Conservation (phyloP, 2,329 filamentous ascomycete species). For the Scytalidium sp. region DNA sequence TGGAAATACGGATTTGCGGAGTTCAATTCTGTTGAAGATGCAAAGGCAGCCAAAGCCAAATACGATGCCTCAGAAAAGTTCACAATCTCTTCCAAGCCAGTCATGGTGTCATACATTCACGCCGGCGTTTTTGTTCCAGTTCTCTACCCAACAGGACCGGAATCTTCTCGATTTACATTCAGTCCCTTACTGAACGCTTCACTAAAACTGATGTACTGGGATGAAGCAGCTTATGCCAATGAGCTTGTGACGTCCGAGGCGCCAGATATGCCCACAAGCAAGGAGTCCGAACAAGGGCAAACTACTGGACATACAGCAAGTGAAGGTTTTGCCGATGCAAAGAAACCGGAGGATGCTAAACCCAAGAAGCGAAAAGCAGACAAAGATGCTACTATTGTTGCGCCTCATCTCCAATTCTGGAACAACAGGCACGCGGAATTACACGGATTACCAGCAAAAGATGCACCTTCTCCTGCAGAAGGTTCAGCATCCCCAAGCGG, state of each 20-base stretch:
- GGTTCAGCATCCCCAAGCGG: constrained; percentile 9
- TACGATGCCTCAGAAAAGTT: constrained; percentile 72
- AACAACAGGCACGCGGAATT: constrained; percentile 67
- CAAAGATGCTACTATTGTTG: constrained; percentile 47
- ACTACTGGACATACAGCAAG: constrained; percentile 32
- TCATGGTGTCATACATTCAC: constrained; percentile 73
- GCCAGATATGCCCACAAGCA: constrained; percentile 38
- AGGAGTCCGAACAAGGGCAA: constrained; percentile 29
- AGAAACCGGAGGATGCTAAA: constrained; percentile 33
- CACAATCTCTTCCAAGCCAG: constrained; percentile 71
- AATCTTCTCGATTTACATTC: constrained; percentile 64
- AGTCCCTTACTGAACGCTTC: constrained; percentile 65
- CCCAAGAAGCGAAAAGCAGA: constrained; percentile 56
- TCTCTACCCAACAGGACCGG: constrained; percentile 51
- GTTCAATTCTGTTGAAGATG: constrained; percentile 74
- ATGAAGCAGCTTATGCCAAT: constrained; percentile 68
- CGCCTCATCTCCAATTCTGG: constrained; percentile 69
- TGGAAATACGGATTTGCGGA: constrained; percentile 84
- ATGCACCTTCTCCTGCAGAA: constrained; percentile 14
- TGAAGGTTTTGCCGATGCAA: constrained; percentile 30
- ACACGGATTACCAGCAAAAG: constrained; percentile 47
- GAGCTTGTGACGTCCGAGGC: constrained; percentile 56
- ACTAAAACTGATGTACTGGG: constrained; percentile 72
- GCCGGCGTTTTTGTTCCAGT: constrained; percentile 82
- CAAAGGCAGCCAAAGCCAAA: constrained; percentile 69